phyloP scores from a whole-genome alignment of 257 asterid species.

The Penstemon newberryi region DNA sequence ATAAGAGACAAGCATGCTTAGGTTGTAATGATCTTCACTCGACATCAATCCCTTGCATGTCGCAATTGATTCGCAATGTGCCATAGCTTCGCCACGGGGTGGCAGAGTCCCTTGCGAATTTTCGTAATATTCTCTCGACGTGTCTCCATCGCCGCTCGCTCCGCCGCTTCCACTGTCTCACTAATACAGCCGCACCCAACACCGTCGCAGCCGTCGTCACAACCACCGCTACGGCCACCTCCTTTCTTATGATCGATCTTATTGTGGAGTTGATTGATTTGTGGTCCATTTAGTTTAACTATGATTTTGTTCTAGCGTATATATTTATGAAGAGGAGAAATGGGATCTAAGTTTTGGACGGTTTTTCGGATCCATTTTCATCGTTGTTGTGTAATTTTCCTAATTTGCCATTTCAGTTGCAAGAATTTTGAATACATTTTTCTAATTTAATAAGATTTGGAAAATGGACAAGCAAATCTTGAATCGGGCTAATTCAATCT shows the following conservation, averaged over 20 bases:
- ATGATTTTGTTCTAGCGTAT: too few relatives aligned
- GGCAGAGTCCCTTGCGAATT: constrained; percentile 61
- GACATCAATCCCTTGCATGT: constrained; percentile 49
- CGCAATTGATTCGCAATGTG: constrained; percentile 53
- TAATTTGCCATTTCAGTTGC: constrained; percentile 13
- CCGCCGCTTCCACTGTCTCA: constrained; percentile 46
- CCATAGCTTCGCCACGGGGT: constrained; percentile 70
- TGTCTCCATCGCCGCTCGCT: constrained; percentile 51
- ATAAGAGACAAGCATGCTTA: constrained; percentile 50
- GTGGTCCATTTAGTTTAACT: background rate
- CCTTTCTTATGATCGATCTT: constrained; percentile 43
- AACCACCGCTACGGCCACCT: constrained; percentile 41
- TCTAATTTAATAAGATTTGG: too few relatives aligned
- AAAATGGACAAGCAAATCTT: too few relatives aligned
- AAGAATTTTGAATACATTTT: background rate
- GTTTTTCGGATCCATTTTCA: constrained; percentile 24
- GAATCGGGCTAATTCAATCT: too few relatives aligned
- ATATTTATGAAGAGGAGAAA: constrained; percentile 27
- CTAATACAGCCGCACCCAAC: constrained; percentile 39
- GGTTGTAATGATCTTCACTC: constrained; percentile 30
- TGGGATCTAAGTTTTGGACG: constrained; percentile 25
- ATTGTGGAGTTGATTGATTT: background rate
- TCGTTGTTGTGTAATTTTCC: constrained; percentile 11
- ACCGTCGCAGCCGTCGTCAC: constrained; percentile 45
- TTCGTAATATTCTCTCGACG: constrained; percentile 55